Evolutionary conservation across 805 yeast genomes (phyloP), one percentile per base, ranked within the genome.

Genomic region (Hanseniaspora singularis): DNA sequence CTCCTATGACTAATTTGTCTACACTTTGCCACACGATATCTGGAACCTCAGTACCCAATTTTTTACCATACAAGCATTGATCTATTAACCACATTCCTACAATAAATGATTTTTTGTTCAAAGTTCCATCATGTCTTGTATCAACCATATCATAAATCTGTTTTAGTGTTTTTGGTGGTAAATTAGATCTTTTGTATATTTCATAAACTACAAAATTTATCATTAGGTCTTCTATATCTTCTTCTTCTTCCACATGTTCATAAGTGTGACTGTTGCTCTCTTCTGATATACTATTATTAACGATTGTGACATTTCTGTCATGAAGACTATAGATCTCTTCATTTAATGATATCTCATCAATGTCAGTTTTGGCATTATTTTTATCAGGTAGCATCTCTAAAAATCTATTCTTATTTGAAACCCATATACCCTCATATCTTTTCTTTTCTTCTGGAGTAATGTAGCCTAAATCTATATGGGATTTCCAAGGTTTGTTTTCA

Each of bases 61-160:
- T 92, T 33, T 94, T 70, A 0, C 98, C 98, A 59, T 89, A 92
- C 12, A 92, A 68, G 58, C 96, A 84, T 63, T 92, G 98, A 61
- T 92, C 99, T 2, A 92, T 88, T 4, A 88, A 64, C 98, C 98
- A 92, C 82, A 84, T 88, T 0, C 98, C 98, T n/a, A 88, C 89
- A 27, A 89, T 65, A 56, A 92, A 92, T 52, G 88, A 89, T 31
- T 77, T 79, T 51, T 84, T 74, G 53, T 79, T 81, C 46, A 92
- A 65, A 1, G 83, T 74, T 0, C 95, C 94, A 59, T 82, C 92
- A 38, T 67, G 62, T 53, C 77, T 61, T 47, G 64, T 70, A 58
- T 74, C 85, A 4, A 88, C 89, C 55, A 81, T 67, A 40, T 76
- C 73, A 86, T 86, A 85, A 24, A 79, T 78, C 40, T 74, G 72